Evolutionary conservation across 768 basidiomycete species (phyloP).

Genomic region (Asterophora lycoperdoides): DNA sequence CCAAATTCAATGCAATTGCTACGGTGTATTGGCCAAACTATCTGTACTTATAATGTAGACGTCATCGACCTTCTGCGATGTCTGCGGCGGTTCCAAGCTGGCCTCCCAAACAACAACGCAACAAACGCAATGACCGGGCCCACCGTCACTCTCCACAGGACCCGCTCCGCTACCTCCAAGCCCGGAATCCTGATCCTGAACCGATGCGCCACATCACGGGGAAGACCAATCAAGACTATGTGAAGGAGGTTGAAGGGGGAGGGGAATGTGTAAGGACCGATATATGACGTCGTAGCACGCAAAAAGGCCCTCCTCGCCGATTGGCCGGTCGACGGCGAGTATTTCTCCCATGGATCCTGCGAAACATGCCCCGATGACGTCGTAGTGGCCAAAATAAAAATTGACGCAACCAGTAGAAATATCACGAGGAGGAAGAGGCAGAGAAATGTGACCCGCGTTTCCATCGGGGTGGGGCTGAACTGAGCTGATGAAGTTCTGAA

Average conservation of each 20-base stretch:
- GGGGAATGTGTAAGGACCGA: constrained; percentile 39
- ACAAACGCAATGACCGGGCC: constrained; percentile 34
- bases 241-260: constrained; percentile 48
- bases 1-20: no score
- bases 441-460: constrained; percentile 43
- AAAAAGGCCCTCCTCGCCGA: constrained; percentile 40
- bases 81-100: background rate
- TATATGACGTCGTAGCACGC: constrained; percentile 32
- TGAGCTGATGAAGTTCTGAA: constrained; percentile 3
- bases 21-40: no score
- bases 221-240: constrained; percentile 21
- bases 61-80: background rate
- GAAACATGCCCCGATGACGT: constrained; percentile 1
- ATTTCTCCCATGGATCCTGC: constrained; percentile 43
- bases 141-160: constrained; percentile 40
- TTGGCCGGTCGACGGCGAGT: constrained; percentile 38
- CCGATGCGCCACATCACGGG: constrained; percentile 12
- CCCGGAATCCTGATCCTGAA: constrained; percentile 18
- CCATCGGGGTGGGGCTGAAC: constrained; percentile 37
- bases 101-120: constrained; percentile 7
- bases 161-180: constrained; percentile 21
- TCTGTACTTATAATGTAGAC: no score
- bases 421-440: constrained; percentile 30
- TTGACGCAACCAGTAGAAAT: constrained; percentile 30
- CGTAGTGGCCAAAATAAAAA: constrained; percentile 29